phyloP scores from a whole-genome alignment of 495 filamentous ascomycete species.

The Xylona heveae region DNA sequence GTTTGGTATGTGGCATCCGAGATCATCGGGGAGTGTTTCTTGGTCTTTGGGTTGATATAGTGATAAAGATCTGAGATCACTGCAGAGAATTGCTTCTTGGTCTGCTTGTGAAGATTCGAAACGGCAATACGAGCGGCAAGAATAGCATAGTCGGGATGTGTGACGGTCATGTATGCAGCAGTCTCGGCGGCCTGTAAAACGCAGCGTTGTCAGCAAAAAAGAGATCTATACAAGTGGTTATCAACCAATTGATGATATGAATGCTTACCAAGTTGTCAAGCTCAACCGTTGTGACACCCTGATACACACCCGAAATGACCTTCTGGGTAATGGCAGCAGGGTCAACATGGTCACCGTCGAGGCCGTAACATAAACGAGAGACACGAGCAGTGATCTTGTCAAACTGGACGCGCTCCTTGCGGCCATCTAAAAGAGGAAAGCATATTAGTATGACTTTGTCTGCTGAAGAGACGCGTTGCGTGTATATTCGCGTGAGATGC shows the following conservation, averaged over 20 bases:
- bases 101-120: slow-evolving; percentile 99
- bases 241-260: neutral
- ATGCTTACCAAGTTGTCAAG: slow-evolving; percentile 79
- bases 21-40: slow-evolving; percentile 75
- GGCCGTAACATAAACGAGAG: slow-evolving; percentile 87
- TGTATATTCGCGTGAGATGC: slow-evolving; percentile 1
- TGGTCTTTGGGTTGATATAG: slow-evolving; percentile 92
- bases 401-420: slow-evolving; percentile 99
- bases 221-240: slow-evolving; percentile 1
- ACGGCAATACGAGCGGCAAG: slow-evolving; percentile 96
- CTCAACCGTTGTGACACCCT: slow-evolving; percentile 88
- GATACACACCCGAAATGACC: slow-evolving; percentile 97
- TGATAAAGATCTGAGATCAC: slow-evolving; percentile 86
- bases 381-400: slow-evolving; percentile 99
- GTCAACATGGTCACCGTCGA: slow-evolving; percentile 92
- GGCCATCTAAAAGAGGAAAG: slow-evolving; percentile 44
- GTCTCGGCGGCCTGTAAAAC: slow-evolving; percentile 74
- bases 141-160: slow-evolving; percentile 97
- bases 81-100: slow-evolving; percentile 95
- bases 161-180: slow-evolving; percentile 98
- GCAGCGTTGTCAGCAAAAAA: slow-evolving; percentile 2
- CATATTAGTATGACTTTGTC: slow-evolving; percentile 6
- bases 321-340: slow-evolving; percentile 96
- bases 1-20: slow-evolving; percentile 68
- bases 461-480: slow-evolving; percentile 10